Evolutionary conservation across 75 land plant genomes (phyloP).

Genomic region (Cunninghamia lanceolata): DNA sequence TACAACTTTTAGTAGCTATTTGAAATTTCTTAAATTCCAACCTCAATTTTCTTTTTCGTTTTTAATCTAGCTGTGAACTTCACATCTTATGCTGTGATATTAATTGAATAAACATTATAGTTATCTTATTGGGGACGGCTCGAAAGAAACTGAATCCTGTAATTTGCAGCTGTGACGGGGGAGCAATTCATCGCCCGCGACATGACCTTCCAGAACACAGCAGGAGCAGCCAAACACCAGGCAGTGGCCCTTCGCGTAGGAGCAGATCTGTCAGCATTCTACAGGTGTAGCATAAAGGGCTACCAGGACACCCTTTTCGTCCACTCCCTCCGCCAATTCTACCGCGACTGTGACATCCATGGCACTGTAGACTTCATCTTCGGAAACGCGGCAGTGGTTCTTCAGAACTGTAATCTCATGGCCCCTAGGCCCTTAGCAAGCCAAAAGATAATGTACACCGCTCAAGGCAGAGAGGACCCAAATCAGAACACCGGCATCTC

Average conservation of each 20-base stretch:
- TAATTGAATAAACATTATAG: no score
- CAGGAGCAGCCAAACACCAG: conserved; percentile 26
- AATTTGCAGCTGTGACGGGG: background rate
- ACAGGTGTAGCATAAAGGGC: conserved; percentile 17
- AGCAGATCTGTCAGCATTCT: conserved; percentile 19
- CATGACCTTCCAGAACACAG: no score
- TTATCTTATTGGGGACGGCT: no score
- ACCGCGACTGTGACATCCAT: conserved; percentile 20
- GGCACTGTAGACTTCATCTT: conserved; percentile 38
- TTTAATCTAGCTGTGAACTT: no score
- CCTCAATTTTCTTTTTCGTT: no score
- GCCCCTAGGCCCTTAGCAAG: conserved; percentile 11
- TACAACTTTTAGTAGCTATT: conserved; percentile 1
- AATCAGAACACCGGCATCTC: conserved; percentile 19
- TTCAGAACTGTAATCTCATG: conserved; percentile 23
- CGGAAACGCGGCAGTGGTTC: conserved; percentile 25
- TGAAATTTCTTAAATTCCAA: no score
- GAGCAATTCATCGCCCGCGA: no score
- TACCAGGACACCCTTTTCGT: conserved; percentile 33
- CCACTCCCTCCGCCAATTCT: conserved; percentile 25
- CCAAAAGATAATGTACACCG: conserved; percentile 24
- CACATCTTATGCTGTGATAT: no score
- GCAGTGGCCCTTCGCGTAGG: conserved; percentile 30
- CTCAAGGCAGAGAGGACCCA: conserved; percentile 20
- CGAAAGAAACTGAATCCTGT: background rate